Evolutionary conservation across 78 protist genomes (phyloP), one percentile per base, ranked within the genome.

Genomic region (Andalucia godoyi): DNA sequence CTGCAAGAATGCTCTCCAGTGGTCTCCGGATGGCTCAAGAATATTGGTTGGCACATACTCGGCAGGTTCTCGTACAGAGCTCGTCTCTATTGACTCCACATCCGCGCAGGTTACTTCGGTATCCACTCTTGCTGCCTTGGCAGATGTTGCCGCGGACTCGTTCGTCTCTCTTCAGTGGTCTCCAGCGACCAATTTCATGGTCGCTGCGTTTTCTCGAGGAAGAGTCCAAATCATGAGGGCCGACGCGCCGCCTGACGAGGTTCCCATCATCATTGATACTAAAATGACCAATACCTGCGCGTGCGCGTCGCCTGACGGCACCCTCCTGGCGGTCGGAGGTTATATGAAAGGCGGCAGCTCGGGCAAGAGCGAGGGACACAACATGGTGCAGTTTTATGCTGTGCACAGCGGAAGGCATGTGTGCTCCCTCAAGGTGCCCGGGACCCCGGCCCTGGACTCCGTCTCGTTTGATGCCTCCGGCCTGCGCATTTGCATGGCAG

Each of bases 401-500:
- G 67, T 85, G 12, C 7, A 36, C 30, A n/a, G n/a, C n/a, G 93
- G 93, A 52, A 51, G 52, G 74, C 79, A 80, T 32, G 57, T 73
- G 55, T 60, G 74, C 40, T 43, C 74, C 6, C 60, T 73, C 32
- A 1, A 36, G 18, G 74, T 65, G 25, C 90, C 86, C 9, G 90
- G 90, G 30, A 2, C 27, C 6, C n/a, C n/a, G n/a, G 41, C 18
- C 6, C 30, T 77, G 29, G 1, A 25, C 21, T 65, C 59, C 7
- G 36, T 86, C n/a, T 38, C 88, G 32, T 86, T 84, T 83, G 88
- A 81, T 46, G 77, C 73, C 33, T 30, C 43, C 36, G 77, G 84
- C 23, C 80, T 86, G 15, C 71, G 89, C n/a, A 13, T 88, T 10
- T 87, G 86, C 23, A 47, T 83, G 10, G 81, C 89, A 18, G 85